A percentile compares a stretch with the other conserved stretches of the same genome.
Evolutionary conservation across 805 yeast species (phyloP).

Genomic region (Barnettozyma wickerhamii): DNA sequence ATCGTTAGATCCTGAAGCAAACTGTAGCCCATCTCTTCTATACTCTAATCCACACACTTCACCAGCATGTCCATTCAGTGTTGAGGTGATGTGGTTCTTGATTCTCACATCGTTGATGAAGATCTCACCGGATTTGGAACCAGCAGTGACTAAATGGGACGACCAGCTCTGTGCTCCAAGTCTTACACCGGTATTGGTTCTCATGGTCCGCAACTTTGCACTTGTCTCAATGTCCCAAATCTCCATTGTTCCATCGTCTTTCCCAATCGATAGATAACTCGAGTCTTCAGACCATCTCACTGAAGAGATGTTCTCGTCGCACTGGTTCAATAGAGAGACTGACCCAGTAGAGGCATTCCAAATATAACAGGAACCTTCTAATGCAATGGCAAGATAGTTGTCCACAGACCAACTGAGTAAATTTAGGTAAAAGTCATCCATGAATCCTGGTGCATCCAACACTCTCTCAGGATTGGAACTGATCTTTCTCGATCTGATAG

Average conservation of each 20-base stretch:
- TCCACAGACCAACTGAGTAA: slow-evolving; percentile 82
- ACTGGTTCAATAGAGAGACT: slow-evolving; percentile 65
- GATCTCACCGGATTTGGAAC: slow-evolving; percentile 80
- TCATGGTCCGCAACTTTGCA: slow-evolving; percentile 73
- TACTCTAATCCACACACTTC: slow-evolving; percentile 93
- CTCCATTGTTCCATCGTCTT: slow-evolving; percentile 78
- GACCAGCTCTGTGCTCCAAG: slow-evolving; percentile 85
- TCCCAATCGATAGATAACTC: slow-evolving; percentile 77
- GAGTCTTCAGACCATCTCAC: slow-evolving; percentile 92
- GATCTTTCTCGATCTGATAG: slow-evolving; percentile 68
- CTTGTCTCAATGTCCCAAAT: slow-evolving; percentile 89
- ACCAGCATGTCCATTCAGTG: slow-evolving; percentile 66
- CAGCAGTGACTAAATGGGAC: slow-evolving; percentile 76
- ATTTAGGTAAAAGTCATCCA: slow-evolving; percentile 89
- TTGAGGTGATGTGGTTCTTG: slow-evolving; percentile 65
- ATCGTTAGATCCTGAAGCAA: slow-evolving; percentile 94
- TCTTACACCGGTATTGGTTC: slow-evolving; percentile 62
- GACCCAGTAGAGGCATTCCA: slow-evolving; percentile 89
- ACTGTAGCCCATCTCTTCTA: slow-evolving; percentile 75
- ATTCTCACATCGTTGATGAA: slow-evolving; percentile 88
- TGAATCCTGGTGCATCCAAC: slow-evolving; percentile 91
- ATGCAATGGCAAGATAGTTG: slow-evolving; percentile 82
- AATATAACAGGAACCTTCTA: slow-evolving; percentile 76
- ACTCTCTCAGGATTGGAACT: slow-evolving; percentile 90
- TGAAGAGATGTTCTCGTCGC: slow-evolving; percentile 57